These are phyloP conservation scores for Piper betle DNA, from an alignment of 164 flowering plant species.

Conservation along the genomic window DNA sequence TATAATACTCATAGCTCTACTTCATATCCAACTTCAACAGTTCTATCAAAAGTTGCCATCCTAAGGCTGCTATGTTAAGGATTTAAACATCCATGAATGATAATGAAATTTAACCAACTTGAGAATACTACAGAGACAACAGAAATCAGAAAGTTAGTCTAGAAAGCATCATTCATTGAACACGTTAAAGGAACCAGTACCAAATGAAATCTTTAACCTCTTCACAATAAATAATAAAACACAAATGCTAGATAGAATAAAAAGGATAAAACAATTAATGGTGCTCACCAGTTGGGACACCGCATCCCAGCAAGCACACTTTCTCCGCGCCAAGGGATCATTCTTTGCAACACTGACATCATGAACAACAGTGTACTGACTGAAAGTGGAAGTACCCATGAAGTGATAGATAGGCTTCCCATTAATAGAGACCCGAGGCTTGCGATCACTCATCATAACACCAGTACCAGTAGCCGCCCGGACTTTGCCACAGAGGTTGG, in stretches of 20 bases:
- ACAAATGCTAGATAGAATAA: background rate
- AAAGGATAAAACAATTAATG: background rate
- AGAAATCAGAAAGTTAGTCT: no score
- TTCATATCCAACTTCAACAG: background rate
- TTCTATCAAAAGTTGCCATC: background rate
- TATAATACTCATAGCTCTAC: no score
- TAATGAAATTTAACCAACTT: background rate
- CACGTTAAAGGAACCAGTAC: background rate
- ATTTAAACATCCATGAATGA: background rate
- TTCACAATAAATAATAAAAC: background rate
- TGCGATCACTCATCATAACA: conserved; percentile 85
- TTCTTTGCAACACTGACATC: conserved; percentile 97
- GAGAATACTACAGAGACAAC: background rate
- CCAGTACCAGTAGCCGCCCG: conserved; percentile 91
- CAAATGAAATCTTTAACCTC: background rate
- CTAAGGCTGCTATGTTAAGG: no score
- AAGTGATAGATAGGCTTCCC: conserved; percentile 94
- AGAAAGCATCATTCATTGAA: background rate
- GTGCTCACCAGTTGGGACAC: conserved; percentile 82
- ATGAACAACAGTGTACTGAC: conserved; percentile 95
- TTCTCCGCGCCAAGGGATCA: conserved; percentile 91
- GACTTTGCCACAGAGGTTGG: conserved; percentile 94
- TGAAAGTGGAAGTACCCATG: conserved; percentile 99
- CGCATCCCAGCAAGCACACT: conserved; percentile 97
- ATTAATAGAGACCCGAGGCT: conserved; percentile 82